Percentiles rank a stretch among this genome's conserved stretches.
Evolutionary conservation across 345 rosid species (phyloP).

Genomic region (Eucalyptus cladocalyx): DNA sequence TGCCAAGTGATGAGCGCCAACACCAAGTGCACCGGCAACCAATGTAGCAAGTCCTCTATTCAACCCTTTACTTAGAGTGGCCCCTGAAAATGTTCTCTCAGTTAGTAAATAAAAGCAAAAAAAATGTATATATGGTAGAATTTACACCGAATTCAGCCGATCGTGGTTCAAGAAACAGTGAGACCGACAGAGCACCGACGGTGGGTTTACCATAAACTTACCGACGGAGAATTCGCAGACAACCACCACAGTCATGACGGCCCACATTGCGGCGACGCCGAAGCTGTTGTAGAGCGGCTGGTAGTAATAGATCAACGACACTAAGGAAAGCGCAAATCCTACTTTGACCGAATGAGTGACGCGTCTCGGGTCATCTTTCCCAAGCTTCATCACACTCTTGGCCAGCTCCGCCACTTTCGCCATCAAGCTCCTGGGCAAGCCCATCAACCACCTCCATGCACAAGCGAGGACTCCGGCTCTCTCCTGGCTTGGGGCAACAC

Average conservation of each 20-base stretch:
- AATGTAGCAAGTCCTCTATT: conserved; percentile 66
- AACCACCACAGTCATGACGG: conserved; percentile 74
- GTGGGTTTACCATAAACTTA: conserved; percentile 1
- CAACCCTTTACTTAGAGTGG: conserved; percentile 59
- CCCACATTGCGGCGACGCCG: conserved; percentile 74
- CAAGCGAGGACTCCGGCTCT: background rate
- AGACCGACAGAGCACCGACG: background rate
- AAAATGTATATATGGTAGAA: background rate
- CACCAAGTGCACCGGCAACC: conserved; percentile 48
- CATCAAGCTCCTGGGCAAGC: background rate
- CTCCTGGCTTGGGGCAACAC: background rate
- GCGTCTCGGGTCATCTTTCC: conserved; percentile 65
- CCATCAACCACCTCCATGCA: background rate
- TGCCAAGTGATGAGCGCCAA: conserved; percentile 67
- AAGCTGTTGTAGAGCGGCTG: conserved; percentile 47
- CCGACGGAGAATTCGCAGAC: conserved; percentile 79
- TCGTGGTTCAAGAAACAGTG: background rate
- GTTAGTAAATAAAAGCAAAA: background rate
- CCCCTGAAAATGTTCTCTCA: conserved; percentile 2
- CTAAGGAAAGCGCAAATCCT: conserved; percentile 54
- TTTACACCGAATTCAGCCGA: background rate
- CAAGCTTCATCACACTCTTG: conserved; percentile 22
- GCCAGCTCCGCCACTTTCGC: background rate
- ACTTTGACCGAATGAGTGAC: conserved; percentile 60
- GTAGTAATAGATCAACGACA: conserved; percentile 45